Percentiles rank a stretch among this genome's conserved stretches.
These are phyloP conservation scores for Dryas octopetala DNA, from an alignment of 306 rosid genomes.

Conservation along the genomic window DNA sequence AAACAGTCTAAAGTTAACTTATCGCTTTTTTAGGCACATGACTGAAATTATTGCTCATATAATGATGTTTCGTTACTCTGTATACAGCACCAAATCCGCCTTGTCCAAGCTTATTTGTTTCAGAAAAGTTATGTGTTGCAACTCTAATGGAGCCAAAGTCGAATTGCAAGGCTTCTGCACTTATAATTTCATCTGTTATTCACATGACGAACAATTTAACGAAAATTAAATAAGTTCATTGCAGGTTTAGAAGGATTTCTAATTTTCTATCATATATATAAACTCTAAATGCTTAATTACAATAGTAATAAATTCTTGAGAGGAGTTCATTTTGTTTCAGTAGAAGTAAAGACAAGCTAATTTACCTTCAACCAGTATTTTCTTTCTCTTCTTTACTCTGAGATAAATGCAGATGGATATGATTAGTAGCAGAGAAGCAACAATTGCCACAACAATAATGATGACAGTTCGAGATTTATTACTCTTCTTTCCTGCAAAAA, in stretches of 20 bases:
- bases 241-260: neutral
- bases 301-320: no score
- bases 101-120: no score
- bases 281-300: neutral
- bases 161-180: slow-evolving; percentile 1
- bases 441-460: neutral
- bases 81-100: no score
- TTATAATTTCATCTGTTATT: neutral
- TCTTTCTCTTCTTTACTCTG: slow-evolving; percentile 4
- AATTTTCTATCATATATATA: neutral
- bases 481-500: neutral
- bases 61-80: no score
- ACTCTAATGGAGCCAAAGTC: slow-evolving; percentile 5
- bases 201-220: no score
- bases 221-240: neutral
- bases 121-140: slow-evolving; percentile 5
- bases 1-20: no score
- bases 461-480: neutral
- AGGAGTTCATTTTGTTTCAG: no score
- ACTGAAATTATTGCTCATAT: no score
- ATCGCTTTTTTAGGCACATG: no score
- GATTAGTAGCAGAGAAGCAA: neutral
- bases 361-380: neutral
- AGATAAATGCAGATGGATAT: no score
- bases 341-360: no score